Evolutionary conservation across 306 rosid genomes (phyloP).

Genomic region (Casuarina glauca): DNA sequence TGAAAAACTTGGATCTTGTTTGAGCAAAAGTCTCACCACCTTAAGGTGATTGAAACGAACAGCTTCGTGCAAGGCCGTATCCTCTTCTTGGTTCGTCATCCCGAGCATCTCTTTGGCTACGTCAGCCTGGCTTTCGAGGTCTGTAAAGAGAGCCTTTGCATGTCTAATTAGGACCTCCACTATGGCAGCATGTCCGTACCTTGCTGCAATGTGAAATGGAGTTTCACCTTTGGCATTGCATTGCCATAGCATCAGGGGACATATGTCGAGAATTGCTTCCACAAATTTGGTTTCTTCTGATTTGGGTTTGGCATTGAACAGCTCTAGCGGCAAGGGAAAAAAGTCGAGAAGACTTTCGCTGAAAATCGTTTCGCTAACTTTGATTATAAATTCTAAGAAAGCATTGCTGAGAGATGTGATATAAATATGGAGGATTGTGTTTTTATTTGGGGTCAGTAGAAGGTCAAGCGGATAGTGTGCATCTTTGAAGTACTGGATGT

Average conservation of each 20-base stretch:
- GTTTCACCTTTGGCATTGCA: conserved; percentile 13
- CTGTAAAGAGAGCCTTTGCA: not conserved
- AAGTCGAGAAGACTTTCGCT: accelerated
- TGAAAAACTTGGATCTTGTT: too few species aligned
- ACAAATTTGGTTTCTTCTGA: too few species aligned
- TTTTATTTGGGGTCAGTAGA: not conserved
- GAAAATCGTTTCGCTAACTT: accelerated
- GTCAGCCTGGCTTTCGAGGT: not conserved
- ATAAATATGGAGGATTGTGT: not conserved
- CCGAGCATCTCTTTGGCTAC: not conserved
- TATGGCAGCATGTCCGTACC: not conserved
- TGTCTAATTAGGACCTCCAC: not conserved
- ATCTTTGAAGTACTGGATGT: not conserved
- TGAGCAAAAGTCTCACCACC: too few species aligned
- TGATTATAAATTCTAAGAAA: too few species aligned
- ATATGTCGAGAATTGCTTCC: not conserved
- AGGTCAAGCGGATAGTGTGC: not conserved
- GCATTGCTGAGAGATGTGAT: too few species aligned
- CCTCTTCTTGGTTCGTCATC: not conserved
- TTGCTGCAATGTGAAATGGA: conserved; percentile 4
- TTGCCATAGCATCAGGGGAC: not conserved
- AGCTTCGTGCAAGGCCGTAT: conserved; percentile 18
- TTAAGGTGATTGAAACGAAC: not conserved
- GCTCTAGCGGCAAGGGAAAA: too few species aligned
- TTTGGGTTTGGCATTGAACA: too few species aligned